Base-by-base conservation (phyloP, 1,284 basidiomycete genomes). In the Exobasidium cylindrosporum region DNA sequence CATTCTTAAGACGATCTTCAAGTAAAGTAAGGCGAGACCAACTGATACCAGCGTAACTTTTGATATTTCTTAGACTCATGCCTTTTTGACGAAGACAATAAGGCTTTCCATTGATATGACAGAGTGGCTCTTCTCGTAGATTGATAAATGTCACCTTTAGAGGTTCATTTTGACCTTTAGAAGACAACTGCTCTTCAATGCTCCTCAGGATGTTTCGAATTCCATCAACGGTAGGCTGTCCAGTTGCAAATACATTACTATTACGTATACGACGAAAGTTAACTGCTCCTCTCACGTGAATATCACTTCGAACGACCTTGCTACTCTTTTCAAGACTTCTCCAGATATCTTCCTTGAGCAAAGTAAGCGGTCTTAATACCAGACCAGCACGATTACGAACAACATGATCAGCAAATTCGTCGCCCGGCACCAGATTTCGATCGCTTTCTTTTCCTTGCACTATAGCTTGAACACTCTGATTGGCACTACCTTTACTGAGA, bases 181-280 rank as follows among this genome's bases (percentile, higher is more conserved):
- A 7, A 1, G 64, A 64, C 21, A 73, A 65, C 50, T 75, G 67
- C 44, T 71, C 60, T 21, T 69, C 61, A 26, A 78, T 67, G 3
- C 61, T 84, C 1, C 83, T 81, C 10, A 97, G 85, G 0, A 97
- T 92, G 58, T 89, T 87, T 57, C 89, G 86, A 57, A 99, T 89
- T 2, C 94, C 96, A 62, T 91, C 89, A 60, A 91, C 84, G 0
- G 92, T 93, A 0, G 96, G 96, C 81, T 98, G 96, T 0, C 94
- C 84, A 5, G 83, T 82, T 54, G 70, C 72, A 60, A 69, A 76
- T 54, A 97, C 89, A 57, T 88, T 88, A n/a, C 88, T 89, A 2
- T 85, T 85, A 0, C 88, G 86, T 30, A 97, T 87, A 62, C 89
- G 88, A 58, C 95, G 86, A 84, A 97, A 97, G 77, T 97, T 97